phyloP scores from a whole-genome alignment of 1,139 yeast species.

The Pichia sp. region DNA sequence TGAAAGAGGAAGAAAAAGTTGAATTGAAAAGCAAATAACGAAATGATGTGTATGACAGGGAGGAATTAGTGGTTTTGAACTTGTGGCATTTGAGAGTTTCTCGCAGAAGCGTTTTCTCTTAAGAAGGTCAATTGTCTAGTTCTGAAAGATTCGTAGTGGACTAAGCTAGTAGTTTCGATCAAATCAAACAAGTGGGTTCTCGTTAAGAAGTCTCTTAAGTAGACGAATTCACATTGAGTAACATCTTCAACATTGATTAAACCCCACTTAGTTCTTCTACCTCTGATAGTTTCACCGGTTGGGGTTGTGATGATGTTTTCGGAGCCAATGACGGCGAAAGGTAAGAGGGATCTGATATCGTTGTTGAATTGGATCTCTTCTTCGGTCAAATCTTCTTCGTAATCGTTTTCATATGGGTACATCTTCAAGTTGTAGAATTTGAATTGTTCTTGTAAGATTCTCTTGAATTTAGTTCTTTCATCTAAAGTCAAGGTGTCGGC shows the following conservation, averaged over 20 bases:
- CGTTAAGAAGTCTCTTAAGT: slow-evolving; percentile 88
- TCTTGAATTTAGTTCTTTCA: slow-evolving; percentile 80
- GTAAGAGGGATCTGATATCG: slow-evolving; percentile 77
- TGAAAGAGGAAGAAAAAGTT: not conserved
- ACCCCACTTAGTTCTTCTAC: slow-evolving; percentile 95
- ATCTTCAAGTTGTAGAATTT: slow-evolving; percentile 69
- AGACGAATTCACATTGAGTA: slow-evolving; percentile 92
- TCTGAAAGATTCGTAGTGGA: slow-evolving; percentile 92
- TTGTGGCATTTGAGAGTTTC: slow-evolving; percentile 31
- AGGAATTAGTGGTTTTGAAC: slow-evolving; percentile 8
- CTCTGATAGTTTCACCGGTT: slow-evolving; percentile 75
- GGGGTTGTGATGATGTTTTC: slow-evolving; percentile 67
- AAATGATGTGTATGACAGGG: too few relatives aligned
- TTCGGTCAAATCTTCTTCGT: slow-evolving; percentile 67
- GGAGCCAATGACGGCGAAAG: slow-evolving; percentile 96
- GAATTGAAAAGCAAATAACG: not conserved
- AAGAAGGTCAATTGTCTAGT: slow-evolving; percentile 91
- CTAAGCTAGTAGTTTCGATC: slow-evolving; percentile 85
- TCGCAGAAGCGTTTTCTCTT: slow-evolving; percentile 72
- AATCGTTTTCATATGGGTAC: slow-evolving; percentile 61
- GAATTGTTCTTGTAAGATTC: slow-evolving; percentile 74
- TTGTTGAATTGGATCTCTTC: slow-evolving; percentile 79
- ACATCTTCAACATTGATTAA: slow-evolving; percentile 90
- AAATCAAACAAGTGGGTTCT: slow-evolving; percentile 96
- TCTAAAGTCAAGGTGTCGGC: slow-evolving; percentile 85